phyloP scores from a whole-genome alignment of 345 rosid genomes.

The Cardamine chenopodiifolia region DNA sequence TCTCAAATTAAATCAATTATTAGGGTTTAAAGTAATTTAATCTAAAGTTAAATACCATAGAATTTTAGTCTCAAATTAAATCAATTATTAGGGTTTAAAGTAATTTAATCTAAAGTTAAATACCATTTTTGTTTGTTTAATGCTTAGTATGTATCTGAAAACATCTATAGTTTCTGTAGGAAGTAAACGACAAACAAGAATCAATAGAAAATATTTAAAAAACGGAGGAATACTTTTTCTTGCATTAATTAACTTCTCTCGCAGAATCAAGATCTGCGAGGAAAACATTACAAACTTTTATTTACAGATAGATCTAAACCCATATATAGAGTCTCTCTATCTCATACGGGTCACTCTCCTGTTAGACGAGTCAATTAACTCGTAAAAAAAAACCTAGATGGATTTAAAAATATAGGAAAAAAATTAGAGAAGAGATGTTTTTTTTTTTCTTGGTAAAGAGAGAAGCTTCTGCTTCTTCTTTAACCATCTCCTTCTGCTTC shows the following conservation, averaged over 20 bases:
- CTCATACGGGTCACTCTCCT: constrained; percentile 30
- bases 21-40: neutral
- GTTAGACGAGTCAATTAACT: constrained; percentile 50
- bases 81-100: neutral
- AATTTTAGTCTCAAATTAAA: neutral
- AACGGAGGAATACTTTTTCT: constrained; percentile 9
- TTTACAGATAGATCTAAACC: constrained; percentile 55
- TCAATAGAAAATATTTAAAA: neutral
- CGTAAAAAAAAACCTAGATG: constrained; percentile 47
- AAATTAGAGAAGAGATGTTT: constrained; percentile 29
- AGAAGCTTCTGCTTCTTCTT: constrained; percentile 28
- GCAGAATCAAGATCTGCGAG: constrained; percentile 56
- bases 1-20: neutral
- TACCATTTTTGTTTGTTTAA: neutral
- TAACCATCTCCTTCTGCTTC: constrained; percentile 50
- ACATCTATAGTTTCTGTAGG: neutral
- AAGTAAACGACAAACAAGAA: constrained; percentile 30
- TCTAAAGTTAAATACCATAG: neutral
- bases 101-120: neutral
- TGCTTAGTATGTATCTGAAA: neutral
- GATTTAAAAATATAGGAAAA: constrained; percentile 49
- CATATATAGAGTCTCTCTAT: constrained; percentile 23
- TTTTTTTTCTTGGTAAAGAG: constrained; percentile 9
- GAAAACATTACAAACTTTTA: constrained; percentile 54
- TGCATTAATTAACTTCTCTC: constrained; percentile 58